These are phyloP conservation scores for Nakaseomyces nivariensis DNA, from an alignment of 1,139 yeast species.

Conservation along the genomic window DNA sequence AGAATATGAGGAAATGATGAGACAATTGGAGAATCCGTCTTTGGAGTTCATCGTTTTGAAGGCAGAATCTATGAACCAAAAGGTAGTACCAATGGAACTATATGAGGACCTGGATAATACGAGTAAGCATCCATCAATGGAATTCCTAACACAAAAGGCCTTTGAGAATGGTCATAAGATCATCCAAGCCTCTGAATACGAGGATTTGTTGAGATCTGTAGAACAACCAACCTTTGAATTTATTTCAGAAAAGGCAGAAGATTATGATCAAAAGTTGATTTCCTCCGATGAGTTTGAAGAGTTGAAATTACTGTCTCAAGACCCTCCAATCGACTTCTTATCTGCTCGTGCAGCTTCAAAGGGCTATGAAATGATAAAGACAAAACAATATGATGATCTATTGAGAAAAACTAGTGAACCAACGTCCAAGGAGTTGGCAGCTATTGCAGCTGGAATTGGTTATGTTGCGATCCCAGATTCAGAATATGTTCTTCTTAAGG, in stretches of 20 bases:
- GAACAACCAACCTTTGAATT: conserved; percentile 13
- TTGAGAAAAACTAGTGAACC: conserved; percentile 9
- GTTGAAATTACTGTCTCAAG: conserved; percentile 11
- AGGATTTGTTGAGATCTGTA: conserved; percentile 2
- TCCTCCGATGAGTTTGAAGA: conserved; percentile 23
- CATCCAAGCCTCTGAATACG: conserved; percentile 4
- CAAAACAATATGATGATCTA: conserved; percentile 5
- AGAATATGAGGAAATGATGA: conserved; percentile 6
- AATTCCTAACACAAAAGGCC: conserved; percentile 4
- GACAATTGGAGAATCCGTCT: conserved; percentile 18
- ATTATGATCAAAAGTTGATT: conserved; percentile 17
- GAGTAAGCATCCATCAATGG: conserved; percentile 6
- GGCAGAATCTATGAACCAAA: conserved; percentile 9
- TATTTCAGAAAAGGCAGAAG: conserved; percentile 19
- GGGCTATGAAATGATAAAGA: conserved; percentile 3
- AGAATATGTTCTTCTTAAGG: conserved; percentile 25
- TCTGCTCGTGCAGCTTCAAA: conserved; percentile 3
- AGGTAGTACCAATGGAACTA: conserved; percentile 3
- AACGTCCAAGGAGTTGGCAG: conserved; percentile 15
- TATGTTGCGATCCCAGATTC: conserved; percentile 26
- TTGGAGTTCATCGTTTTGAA: conserved; percentile 19
- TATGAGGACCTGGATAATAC: conserved; percentile 1
- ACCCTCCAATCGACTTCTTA: conserved; percentile 5
- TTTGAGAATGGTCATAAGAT: background rate
- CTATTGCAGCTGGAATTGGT: conserved; percentile 15